Evolutionary conservation across 1,284 basidiomycete genomes (phyloP), one percentile per base, ranked within the genome.

Genomic region (Porodaedalea pini): DNA sequence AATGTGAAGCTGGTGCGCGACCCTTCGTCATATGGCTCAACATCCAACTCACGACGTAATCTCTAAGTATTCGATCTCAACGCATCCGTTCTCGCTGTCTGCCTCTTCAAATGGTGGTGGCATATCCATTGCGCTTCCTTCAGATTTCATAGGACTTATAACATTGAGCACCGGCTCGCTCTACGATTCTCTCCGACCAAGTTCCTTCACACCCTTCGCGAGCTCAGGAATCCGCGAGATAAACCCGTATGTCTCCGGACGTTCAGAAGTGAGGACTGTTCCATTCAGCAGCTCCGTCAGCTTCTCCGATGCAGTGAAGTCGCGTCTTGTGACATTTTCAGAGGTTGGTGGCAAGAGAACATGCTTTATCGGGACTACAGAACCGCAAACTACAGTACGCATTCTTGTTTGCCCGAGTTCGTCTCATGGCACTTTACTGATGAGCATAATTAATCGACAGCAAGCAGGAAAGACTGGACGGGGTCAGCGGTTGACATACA

Each of bases 111-210:
- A 49, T 10, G 54, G 49, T 36, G 51, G 57, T 19, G 27, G 23
- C 10, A 51, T 54, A 6, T 27, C 32, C 2, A 43, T 58, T 21
- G 51, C 57, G 2, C 34, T 58, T 23, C 57, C 57, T 3, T 29
- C 51, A 6, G 47, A 52, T 19, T 58, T 58, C 25, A 25, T 48
- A 2, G 57, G 57, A n/a, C 57, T 51, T 15, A 32, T 58, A 17
- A 37, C 51, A 21, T 39, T 50, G 19, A 29, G 10, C 13, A 44
- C 57, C 15, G 19, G n/a, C n/a, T n/a, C n/a, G n/a, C n/a, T n/a
- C n/a, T n/a, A n/a, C n/a, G n/a, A n/a, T n/a, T n/a, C n/a, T n/a
- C n/a, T n/a, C n/a, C n/a, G n/a, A n/a, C n/a, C n/a, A n/a, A n/a
- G n/a, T n/a, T n/a, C n/a, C n/a, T n/a, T n/a, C n/a, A n/a, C n/a